Evolutionary conservation across 768 basidiomycete genomes (phyloP), one percentile per base, ranked within the genome.

Genomic region (Tricholoma bakamatsutake): DNA sequence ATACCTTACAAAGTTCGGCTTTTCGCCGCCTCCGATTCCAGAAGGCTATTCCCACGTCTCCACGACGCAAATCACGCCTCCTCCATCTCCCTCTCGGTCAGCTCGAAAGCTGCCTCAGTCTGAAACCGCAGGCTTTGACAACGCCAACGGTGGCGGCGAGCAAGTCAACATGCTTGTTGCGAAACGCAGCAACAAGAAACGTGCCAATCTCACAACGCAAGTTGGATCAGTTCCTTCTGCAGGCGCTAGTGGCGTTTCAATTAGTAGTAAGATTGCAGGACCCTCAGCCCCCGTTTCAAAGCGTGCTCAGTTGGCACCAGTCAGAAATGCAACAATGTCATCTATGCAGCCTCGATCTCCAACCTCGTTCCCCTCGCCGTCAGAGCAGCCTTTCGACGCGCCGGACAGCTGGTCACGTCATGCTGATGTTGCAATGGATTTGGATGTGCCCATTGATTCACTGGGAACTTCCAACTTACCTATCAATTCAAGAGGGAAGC

Each of bases 1-100:
- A 61, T 93, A 93, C 67, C 75, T 93, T 13, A 81, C 83, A 48
- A 90, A 90, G 64, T 93, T 92, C 64, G 87, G 85, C 30, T 93
- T 92, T 66, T 69, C 73, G 5, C 68, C 82, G 18, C 84, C 87
- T 1, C 82, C 87, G 1, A 60, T 88, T 31, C 88, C 87, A 1
- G 80, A 84, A 9, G 86, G 87, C 17, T 90, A 79, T 72, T 87
- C 87, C 7, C 88, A 90, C 61, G 58, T 71, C 34, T 59, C 65
- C 13, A 59, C 69, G 5, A 50, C 63, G 37, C 64, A 63, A 53
- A 74, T 75, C 48, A 79, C 81, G 7, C 78, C 81, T 40, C 80
- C 81, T 57, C 80, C 75, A 13, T 80, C 80, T 0, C 80, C 80
- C 57, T 72, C 66, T 35, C 71, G 71, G 54, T 66, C 70, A 35